Conservation (phyloP, 495 filamentous ascomycete species). For the Niebla homalea region DNA sequence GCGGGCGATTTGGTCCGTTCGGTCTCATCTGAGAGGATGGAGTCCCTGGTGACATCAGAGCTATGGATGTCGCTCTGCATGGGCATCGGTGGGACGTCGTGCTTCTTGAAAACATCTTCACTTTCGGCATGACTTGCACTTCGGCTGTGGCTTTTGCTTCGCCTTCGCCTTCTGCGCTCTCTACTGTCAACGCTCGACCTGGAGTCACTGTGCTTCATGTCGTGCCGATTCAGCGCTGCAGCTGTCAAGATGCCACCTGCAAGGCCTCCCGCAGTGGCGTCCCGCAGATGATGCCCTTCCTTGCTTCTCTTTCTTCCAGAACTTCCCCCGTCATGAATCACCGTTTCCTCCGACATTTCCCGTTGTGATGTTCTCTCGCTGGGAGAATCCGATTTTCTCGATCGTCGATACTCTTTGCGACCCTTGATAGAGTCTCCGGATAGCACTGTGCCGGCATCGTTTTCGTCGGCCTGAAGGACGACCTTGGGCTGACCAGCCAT, state of each 20-base stretch:
- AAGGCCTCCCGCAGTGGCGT: constrained; percentile 40
- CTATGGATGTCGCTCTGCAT: constrained; percentile 69
- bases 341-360: constrained; percentile 33
- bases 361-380: constrained; percentile 32
- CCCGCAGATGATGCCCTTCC: constrained; percentile 34
- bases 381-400: constrained; percentile 28
- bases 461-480: constrained; percentile 46
- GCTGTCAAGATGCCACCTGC: constrained; percentile 47
- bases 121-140: constrained; percentile 43
- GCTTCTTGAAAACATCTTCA: constrained; percentile 48
- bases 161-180: constrained; percentile 33
- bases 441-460: constrained; percentile 44
- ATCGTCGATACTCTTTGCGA: constrained; percentile 33
- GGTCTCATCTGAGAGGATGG: constrained; percentile 72
- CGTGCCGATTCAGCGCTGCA: constrained; percentile 50
- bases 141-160: constrained; percentile 40
- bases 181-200: constrained; percentile 41
- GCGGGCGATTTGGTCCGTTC: constrained; percentile 39
- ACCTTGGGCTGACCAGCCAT: constrained; percentile 50
- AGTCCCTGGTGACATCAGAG: constrained; percentile 78
- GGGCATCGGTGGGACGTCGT: constrained; percentile 66
- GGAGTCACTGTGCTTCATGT: constrained; percentile 53
- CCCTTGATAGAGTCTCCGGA: constrained; percentile 41
- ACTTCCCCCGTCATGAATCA: constrained; percentile 40
- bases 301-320: constrained; percentile 46